Base-by-base conservation (phyloP, 2,329 filamentous ascomycete genomes). In the Microdochium bolleyi region DNA sequence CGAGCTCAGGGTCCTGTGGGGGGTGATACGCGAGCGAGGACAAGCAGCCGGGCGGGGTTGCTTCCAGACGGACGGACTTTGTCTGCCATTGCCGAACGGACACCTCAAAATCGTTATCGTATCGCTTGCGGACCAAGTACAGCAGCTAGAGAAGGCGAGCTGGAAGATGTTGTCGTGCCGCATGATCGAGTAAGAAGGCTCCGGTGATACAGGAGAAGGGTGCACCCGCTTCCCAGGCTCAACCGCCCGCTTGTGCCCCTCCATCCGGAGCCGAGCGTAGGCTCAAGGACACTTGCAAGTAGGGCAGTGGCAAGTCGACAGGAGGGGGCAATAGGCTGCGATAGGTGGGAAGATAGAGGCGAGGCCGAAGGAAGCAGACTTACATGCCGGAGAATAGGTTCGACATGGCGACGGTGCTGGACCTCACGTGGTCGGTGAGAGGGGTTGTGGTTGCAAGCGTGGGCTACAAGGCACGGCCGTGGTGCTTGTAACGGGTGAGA, bases 301-400 rank as follows among this genome's bases (percentile, higher is more conserved):
- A 5, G n/a, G 27, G 27, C 27, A 30, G 27, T 11, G 27, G 11
- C 27, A 30, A 30, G 27, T 5, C 11, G 50, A 21, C 50, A 52
- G 24, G 52, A 50, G 16, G 53, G 51, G 21, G 27, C 51, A 30
- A 53, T 52, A 32, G 54, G 27, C 30, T 52, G 52, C 55, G 21
- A 51, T 49, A 50, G 51, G 49, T 50, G 49, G 48, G 49, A 53
- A 52, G 51, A 50, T 44, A 50, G 5, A 30, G 27, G 27, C 27
- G 5, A 32, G 44, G 56, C 53, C 51, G 54, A 54, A 55, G 58
- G 49, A 52, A 51, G 55, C 53, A 56, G 4, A 79, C 79, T 78
- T 73, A 82, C 79, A 82, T 82, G 69, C 79, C 78, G 62, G 78
- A 82, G 66, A 82, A 82, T 61, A 82, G 70, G 70, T 80, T 81